A percentile compares a stretch with the other conserved stretches of the same genome.
Conservation (phyloP, 2,329 filamentous ascomycete genomes). For the Hypoxylon sp. region DNA sequence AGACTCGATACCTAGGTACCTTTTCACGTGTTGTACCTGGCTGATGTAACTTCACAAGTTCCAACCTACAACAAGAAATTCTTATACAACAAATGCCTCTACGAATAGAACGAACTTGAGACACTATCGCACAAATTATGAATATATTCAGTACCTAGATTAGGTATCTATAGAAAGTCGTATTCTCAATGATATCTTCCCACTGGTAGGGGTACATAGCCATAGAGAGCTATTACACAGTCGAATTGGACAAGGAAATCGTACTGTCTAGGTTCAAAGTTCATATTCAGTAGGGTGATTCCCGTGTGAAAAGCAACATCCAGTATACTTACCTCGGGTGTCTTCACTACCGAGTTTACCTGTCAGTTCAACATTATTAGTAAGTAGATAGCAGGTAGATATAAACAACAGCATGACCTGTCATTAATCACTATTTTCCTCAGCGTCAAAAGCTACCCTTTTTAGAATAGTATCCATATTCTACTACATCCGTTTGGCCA, state of each 20-base stretch:
- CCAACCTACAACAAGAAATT: background rate
- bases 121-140: background rate
- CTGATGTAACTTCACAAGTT: conserved; percentile 15
- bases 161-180: background rate
- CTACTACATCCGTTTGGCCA: background rate
- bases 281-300: background rate
- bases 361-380: background rate
- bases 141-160: background rate
- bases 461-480: background rate
- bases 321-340: background rate
- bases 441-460: background rate
- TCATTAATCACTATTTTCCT: conserved; percentile 10
- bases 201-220: background rate
- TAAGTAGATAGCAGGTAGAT: background rate
- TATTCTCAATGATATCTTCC: background rate
- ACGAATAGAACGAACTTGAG: background rate
- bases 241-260: background rate
- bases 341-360: background rate
- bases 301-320: background rate
- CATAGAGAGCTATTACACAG: background rate
- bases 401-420: conserved; percentile 11
- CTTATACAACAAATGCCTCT: background rate
- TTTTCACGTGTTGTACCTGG: conserved; percentile 27
- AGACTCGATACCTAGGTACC: conserved; percentile 7
- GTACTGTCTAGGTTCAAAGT: background rate